phyloP scores from a whole-genome alignment of 129 eudicot species.

The Escallonia rubra region DNA sequence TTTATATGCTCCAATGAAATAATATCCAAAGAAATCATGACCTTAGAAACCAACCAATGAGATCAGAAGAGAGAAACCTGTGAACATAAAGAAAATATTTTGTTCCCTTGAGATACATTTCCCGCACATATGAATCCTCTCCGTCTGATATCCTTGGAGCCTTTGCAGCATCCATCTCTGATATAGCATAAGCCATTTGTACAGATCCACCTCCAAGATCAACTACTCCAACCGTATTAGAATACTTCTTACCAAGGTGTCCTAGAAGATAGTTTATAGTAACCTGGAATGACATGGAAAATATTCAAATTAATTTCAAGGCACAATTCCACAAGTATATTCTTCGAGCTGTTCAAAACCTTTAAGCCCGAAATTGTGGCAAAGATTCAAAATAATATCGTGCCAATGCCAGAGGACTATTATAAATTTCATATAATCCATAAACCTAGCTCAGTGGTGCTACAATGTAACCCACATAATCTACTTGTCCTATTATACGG shows the following conservation, averaged over 20 bases:
- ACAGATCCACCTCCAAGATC: conserved; percentile 99
- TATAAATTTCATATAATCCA: conserved; percentile 2
- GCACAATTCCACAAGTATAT: no score
- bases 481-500: not conserved
- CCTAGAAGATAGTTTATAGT: conserved; percentile 85
- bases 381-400: not conserved
- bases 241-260: conserved; percentile 65
- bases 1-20: not conserved
- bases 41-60: not conserved
- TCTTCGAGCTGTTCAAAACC: no score
- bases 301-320: no score
- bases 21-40: not conserved
- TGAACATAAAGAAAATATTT: conserved; percentile 93
- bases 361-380: not conserved
- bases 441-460: not conserved
- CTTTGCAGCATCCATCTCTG: conserved; percentile 88
- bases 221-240: conserved; percentile 87
- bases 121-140: conserved; percentile 81
- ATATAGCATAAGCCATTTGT: conserved; percentile 98
- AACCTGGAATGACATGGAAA: conserved; percentile 50
- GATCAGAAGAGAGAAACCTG: conserved; percentile 47
- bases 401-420: not conserved
- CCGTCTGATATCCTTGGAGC: conserved; percentile 76
- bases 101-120: conserved; percentile 87
- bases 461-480: not conserved